Conservation (phyloP, 345 rosid genomes). For the Citropsis articulata region DNA sequence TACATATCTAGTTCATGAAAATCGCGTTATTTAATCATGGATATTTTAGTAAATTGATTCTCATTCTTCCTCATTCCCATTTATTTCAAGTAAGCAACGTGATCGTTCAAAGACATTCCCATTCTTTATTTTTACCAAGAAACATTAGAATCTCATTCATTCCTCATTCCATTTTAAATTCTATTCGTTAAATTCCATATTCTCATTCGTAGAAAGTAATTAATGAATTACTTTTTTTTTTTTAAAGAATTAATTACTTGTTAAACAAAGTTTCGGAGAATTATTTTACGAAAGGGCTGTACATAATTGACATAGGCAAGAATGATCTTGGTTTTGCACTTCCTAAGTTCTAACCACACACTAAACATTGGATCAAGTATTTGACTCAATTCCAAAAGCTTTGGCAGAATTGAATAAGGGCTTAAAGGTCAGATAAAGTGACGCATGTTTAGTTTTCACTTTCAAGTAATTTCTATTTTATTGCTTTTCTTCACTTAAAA, state of each 20-base stretch:
- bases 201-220: no score
- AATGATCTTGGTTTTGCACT: conserved; percentile 94
- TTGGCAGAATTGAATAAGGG: conserved; percentile 70
- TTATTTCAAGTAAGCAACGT: no score
- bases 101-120: no score
- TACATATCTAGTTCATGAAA: no score
- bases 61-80: no score
- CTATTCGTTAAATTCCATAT: no score
- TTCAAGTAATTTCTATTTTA: not conserved
- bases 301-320: conserved; percentile 91
- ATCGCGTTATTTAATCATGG: no score
- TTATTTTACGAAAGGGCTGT: conserved; percentile 64
- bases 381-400: conserved; percentile 68
- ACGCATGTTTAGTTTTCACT: not conserved
- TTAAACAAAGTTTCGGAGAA: conserved; percentile 10
- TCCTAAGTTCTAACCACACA: conserved; percentile 57
- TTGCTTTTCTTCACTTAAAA: not conserved
- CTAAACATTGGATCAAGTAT: conserved; percentile 67
- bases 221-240: no score
- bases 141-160: no score
- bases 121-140: no score
- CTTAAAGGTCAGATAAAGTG: conserved; percentile 45
- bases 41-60: no score
- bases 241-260: not conserved
- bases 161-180: no score